Base-by-base conservation (phyloP, 768 basidiomycete genomes). In the Trichaptum fuscoviolaceum region DNA sequence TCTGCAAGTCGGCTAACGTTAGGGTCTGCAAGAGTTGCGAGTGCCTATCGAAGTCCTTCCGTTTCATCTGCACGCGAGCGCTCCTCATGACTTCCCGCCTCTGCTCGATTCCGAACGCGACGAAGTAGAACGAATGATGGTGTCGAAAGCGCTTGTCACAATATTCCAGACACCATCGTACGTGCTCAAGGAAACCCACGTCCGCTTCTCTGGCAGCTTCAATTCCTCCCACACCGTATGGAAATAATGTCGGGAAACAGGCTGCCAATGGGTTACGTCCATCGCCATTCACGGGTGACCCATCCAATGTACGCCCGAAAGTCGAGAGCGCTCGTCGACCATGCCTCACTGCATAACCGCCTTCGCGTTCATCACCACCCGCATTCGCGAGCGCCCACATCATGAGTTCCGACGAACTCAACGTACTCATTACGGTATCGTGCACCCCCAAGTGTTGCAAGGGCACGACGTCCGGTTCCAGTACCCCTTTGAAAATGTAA, bases 101-200 rank as follows among this genome's bases (percentile, higher is more conserved):
- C 64, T 82, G 82, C 26, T 76, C 66, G 61, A 81, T 77, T 63
- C 76, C 81, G 65, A 81, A 81, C 0, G 74, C 78, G 26, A 79
- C 66, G 35, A 81, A 76, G 0, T 78, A 72, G 67, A 81, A 82
- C 23, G 74, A 66, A 1, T 69, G 10, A 65, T 82, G 79, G 24
- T 67, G 66, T n/a, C 81, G 81, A 70, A 82, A 82, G 0, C 75
- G 68, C 59, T 78, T 78, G 64, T 81, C 80, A 64, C 77, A 73
- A 67, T 80, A 81, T 75, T 78, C 74, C 0, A 82, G 67, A 0
- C 78, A 61, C 18, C 69, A 58, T 25, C 66, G 64, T 24, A 76
- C 77, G 57, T 79, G 77, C 35, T 61, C 23, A 18, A 34, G 5
- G 17, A 35, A 67, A 42, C 23, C 26, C 25, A 23, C 8, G 20